Conservation (phyloP, 2,329 filamentous ascomycete species). For the Trichoderma sp. region DNA sequence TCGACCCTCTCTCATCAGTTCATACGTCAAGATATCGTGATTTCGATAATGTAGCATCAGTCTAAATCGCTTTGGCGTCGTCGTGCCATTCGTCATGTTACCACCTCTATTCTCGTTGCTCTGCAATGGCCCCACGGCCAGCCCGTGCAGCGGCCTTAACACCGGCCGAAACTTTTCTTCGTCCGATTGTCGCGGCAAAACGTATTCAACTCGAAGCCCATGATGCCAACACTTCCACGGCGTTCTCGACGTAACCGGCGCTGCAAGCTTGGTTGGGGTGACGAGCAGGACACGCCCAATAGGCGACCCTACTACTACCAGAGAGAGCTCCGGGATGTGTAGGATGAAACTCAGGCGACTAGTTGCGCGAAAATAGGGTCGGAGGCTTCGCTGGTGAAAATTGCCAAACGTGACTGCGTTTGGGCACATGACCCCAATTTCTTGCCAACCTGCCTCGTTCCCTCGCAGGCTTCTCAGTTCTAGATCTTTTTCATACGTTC, state of each 20-base stretch:
- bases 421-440: constrained; percentile 38
- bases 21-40: constrained; percentile 70
- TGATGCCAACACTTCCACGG: constrained; percentile 37
- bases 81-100: constrained; percentile 29
- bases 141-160: constrained; percentile 60
- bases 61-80: constrained; percentile 57
- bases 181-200: constrained; percentile 50
- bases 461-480: constrained; percentile 46
- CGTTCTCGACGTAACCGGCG: constrained; percentile 28
- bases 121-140: constrained; percentile 68
- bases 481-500: constrained; percentile 52
- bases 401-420: constrained; percentile 35
- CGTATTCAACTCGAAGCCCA: constrained; percentile 56
- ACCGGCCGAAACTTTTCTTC: constrained; percentile 49
- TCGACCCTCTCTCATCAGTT: constrained; percentile 53
- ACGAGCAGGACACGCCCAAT: constrained; percentile 66
- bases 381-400: constrained; percentile 29
- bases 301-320: constrained; percentile 68
- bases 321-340: constrained; percentile 68
- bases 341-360: constrained; percentile 59
- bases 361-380: constrained; percentile 38
- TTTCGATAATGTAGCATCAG: constrained; percentile 73
- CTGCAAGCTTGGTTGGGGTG: constrained; percentile 49
- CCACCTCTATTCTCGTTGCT: constrained; percentile 34
- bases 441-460: constrained; percentile 29